These are phyloP conservation scores for Massarina eburnea DNA, from an alignment of 2,329 filamentous ascomycete species.

Conservation along the genomic window DNA sequence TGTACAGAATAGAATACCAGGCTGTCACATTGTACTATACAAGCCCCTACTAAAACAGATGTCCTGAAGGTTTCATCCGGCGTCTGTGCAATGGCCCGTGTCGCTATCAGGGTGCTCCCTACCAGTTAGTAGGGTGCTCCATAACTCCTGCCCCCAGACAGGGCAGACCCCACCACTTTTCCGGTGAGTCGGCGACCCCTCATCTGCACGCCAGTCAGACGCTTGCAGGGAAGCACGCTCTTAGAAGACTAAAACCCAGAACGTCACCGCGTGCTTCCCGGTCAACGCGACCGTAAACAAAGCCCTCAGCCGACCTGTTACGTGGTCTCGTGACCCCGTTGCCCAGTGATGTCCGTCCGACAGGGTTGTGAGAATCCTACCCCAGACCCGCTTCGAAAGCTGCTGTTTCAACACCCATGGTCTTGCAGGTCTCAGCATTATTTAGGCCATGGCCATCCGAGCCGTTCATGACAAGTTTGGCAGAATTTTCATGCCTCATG, in stretches of 20 bases:
- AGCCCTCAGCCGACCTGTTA: slow-evolving; percentile 24
- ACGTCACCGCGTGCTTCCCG: slow-evolving; percentile 33
- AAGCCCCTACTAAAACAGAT: too few species aligned
- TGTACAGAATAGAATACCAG: too few species aligned
- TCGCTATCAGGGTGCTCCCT: too few species aligned
- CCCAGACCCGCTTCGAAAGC: slow-evolving; percentile 27
- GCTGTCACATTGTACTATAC: too few species aligned
- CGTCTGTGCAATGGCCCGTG: too few species aligned
- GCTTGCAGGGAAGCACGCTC: slow-evolving; percentile 24
- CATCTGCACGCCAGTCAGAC: slow-evolving; percentile 29
- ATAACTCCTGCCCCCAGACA: too few species aligned
- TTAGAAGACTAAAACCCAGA: slow-evolving; percentile 19
- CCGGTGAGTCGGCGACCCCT: slow-evolving; percentile 37
- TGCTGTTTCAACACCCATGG: slow-evolving; percentile 27
- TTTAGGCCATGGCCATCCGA: not conserved
- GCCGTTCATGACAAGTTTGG: not conserved
- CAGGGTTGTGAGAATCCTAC: slow-evolving; percentile 22
- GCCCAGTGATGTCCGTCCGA: slow-evolving; percentile 13
- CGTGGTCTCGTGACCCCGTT: slow-evolving; percentile 38
- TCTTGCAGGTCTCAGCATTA: not conserved
- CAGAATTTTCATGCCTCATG: not conserved
- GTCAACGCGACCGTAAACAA: slow-evolving; percentile 43
- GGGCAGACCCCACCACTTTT: slow-evolving; percentile 38
- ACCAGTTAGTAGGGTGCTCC: too few species aligned
- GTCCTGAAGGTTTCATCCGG: too few species aligned